Conservation (phyloP, 1,139 yeast species). For the Eremothecium gossypii region DNA sequence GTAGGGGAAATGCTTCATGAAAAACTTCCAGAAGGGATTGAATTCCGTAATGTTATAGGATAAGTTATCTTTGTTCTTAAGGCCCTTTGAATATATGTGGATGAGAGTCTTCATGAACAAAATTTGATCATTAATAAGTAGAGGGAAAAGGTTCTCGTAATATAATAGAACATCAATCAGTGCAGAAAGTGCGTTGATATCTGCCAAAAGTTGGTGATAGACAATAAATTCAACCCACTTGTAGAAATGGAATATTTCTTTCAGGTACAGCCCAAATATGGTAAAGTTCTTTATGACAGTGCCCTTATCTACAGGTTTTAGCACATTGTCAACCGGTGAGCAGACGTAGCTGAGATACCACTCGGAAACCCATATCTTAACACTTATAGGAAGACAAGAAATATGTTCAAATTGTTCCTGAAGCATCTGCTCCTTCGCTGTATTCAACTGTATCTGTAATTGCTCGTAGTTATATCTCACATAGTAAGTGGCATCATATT, state of each 20-base stretch:
- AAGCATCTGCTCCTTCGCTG: constrained; percentile 14
- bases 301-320: constrained; percentile 14
- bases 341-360: constrained; percentile 26
- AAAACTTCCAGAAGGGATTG: constrained; percentile 29
- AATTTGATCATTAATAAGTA: constrained; percentile 27
- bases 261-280: constrained; percentile 21
- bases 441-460: constrained; percentile 17
- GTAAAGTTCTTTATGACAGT: constrained; percentile 18
- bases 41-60: constrained; percentile 21
- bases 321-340: constrained; percentile 13
- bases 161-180: constrained; percentile 24
- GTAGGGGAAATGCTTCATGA: constrained; percentile 23
- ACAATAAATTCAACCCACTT: constrained; percentile 30
- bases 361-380: constrained; percentile 26
- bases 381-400: constrained; percentile 17
- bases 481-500: constrained; percentile 22
- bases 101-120: constrained; percentile 27
- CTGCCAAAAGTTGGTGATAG: constrained; percentile 25
- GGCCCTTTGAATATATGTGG: constrained; percentile 20
- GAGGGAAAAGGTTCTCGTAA: constrained; percentile 25
- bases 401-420: constrained; percentile 8
- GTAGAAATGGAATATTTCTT: constrained; percentile 24
- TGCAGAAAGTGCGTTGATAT: constrained; percentile 23
- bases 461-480: constrained; percentile 23
- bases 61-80: constrained; percentile 18